phyloP scores from a whole-genome alignment of 2,329 filamentous ascomycete genomes.

The Microsporum audouinii region DNA sequence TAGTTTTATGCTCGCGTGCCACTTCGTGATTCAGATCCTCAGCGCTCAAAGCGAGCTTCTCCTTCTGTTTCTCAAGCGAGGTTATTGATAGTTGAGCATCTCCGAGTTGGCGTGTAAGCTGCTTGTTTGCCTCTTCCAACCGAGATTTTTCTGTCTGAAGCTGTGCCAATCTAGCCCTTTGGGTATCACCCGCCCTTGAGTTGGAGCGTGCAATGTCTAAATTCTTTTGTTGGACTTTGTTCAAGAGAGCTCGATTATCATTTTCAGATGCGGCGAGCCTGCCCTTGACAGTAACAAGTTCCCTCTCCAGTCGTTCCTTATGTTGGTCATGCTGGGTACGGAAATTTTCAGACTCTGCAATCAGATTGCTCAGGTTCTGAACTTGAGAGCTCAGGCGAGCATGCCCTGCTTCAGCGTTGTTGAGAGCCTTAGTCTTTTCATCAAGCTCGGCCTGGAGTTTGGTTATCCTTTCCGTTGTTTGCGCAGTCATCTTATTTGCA shows the following conservation, averaged over 20 bases:
- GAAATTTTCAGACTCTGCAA: slow-evolving; percentile 80
- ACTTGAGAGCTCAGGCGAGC: slow-evolving; percentile 65
- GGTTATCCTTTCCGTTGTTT: slow-evolving; percentile 69
- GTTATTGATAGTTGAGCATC: slow-evolving; percentile 74
- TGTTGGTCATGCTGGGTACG: slow-evolving; percentile 83
- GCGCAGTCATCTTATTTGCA: slow-evolving; percentile 64
- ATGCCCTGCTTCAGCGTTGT: slow-evolving; percentile 70
- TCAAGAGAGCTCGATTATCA: slow-evolving; percentile 86
- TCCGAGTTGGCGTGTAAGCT: slow-evolving; percentile 70
- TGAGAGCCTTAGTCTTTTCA: slow-evolving; percentile 61
- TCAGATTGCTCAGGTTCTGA: slow-evolving; percentile 74
- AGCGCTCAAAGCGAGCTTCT: slow-evolving; percentile 76
- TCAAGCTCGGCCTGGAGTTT: slow-evolving; percentile 71
- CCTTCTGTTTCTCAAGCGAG: slow-evolving; percentile 82
- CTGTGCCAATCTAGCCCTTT: slow-evolving; percentile 61
- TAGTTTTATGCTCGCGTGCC: slow-evolving; percentile 77
- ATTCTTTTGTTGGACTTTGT: slow-evolving; percentile 95
- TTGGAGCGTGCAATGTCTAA: slow-evolving; percentile 86
- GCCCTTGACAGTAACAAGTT: slow-evolving; percentile 82
- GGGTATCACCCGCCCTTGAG: slow-evolving; percentile 73
- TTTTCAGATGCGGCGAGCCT: slow-evolving; percentile 86
- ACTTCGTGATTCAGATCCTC: slow-evolving; percentile 92
- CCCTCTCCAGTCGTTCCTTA: slow-evolving; percentile 83
- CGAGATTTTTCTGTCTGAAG: slow-evolving; percentile 74
- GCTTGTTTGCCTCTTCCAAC: slow-evolving; percentile 69